Percentiles rank a stretch among this genome's conserved stretches.
These are phyloP conservation scores for Flaveria bidentis DNA, from an alignment of 129 eudicot species.

Conservation along the genomic window DNA sequence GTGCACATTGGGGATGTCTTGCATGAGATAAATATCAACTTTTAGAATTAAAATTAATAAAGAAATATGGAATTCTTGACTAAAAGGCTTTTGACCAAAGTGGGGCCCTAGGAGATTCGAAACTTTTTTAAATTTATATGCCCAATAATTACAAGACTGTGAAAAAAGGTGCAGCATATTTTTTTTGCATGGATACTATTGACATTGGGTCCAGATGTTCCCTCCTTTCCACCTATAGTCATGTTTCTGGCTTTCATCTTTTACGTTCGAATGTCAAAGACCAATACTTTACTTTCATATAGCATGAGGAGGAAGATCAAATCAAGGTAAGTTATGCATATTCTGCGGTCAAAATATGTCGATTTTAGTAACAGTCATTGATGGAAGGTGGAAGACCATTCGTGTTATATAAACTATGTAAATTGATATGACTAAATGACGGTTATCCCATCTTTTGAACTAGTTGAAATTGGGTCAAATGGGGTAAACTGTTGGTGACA, in stretches of 20 bases:
- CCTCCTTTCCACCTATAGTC: slow-evolving; percentile 8
- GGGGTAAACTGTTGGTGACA: neutral
- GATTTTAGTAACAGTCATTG: neutral
- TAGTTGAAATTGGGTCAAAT: neutral
- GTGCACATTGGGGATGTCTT: neutral
- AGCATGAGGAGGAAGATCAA: slow-evolving; percentile 10
- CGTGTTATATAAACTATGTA: neutral
- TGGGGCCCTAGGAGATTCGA: slow-evolving; percentile 39
- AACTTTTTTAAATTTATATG: slow-evolving; percentile 33
- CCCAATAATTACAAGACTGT: slow-evolving; percentile 23
- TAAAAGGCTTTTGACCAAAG: slow-evolving; percentile 51
- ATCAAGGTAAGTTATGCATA: slow-evolving; percentile 5
- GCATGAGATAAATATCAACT: slow-evolving; percentile 23
- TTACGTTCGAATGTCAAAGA: slow-evolving; percentile 30
- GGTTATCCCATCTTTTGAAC: neutral
- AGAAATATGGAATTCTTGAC: slow-evolving; percentile 18
- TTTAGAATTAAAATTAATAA: slow-evolving; percentile 12
- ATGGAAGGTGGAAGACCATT: neutral
- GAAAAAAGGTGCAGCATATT: slow-evolving; percentile 27
- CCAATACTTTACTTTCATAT: slow-evolving; percentile 4
- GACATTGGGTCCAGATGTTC: slow-evolving; percentile 40
- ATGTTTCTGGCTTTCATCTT: slow-evolving; percentile 14
- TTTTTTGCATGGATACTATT: slow-evolving; percentile 32
- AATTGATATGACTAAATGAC: neutral
- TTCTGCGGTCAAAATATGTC: neutral